Base-by-base conservation (phyloP, 2,329 filamentous ascomycete species). In the Xylaria sp. region DNA sequence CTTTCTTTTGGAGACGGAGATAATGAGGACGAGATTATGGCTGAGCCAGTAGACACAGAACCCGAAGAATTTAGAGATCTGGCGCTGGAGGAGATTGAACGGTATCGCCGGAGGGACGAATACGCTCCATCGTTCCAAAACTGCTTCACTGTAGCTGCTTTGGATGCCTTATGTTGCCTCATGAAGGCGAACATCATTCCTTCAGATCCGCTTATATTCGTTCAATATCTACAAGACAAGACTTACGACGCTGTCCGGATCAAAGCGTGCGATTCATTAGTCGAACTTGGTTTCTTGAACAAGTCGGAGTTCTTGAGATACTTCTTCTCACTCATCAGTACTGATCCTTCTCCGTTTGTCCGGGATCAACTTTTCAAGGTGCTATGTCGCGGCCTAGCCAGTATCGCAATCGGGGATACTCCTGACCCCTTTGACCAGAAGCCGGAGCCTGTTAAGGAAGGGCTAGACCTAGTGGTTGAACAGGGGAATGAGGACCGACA, bases 51-150 rank as follows among this genome's bases (percentile, higher is more conserved):
- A 11, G 77, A 81, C 38, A 71, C 70, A 4, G 77, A 79, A 56
- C 81, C 82, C 45, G 77, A 77, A 61, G 78, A 76, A 49, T 87
- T 85, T 59, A 78, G 86, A 7, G 79, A 82, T 9, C 77, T 79
- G 54, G 85, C 84, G 2, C 71, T 88, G 46, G 84, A 86, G 57
- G 87, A 89, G 72, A 88, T 91, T 49, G 87, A 90, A 68, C 82
- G 88, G 56, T 87, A 88, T 68, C 82, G 88, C 50, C 82, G 88
- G 21, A 87, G 88, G 77, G 88, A 91, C 70, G 87, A 90, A 71
- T 90, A 88, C 83, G 86, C 86, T 15, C 80, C 84, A 63, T 89
- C 87, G 2, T 89, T 88, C 70, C 87, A 89, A 63, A 91, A 90
- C 64, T 82, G 88, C 57, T 87, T 86, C 81, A 89, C 88, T 17